Conservation (phyloP, 2,329 filamentous ascomycete species). For the Alternaria arborescens region DNA sequence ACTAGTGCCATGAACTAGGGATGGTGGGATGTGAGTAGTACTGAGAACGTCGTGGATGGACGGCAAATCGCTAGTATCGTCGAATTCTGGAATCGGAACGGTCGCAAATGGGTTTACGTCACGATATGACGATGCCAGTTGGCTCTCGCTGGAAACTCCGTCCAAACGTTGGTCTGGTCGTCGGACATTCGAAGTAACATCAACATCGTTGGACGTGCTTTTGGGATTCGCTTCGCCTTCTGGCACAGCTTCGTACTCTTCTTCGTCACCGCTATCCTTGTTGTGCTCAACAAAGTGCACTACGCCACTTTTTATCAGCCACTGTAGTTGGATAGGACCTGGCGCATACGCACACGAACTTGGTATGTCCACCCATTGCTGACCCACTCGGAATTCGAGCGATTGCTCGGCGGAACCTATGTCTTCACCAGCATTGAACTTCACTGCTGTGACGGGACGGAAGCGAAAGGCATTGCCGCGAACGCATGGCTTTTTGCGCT, state of each 20-base stretch:
- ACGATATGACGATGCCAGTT: constrained; percentile 8
- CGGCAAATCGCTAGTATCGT: constrained; percentile 21
- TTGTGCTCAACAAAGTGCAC: constrained; percentile 43
- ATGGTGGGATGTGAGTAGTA: constrained; percentile 18
- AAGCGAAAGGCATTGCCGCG: constrained; percentile 44
- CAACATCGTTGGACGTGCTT: neutral
- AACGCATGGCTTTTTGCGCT: constrained; percentile 38
- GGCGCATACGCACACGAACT: constrained; percentile 27
- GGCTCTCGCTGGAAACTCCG: constrained; percentile 1
- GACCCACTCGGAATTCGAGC: constrained; percentile 34
- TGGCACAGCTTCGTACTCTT: constrained; percentile 16
- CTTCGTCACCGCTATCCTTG: constrained; percentile 35
- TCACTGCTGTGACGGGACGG: constrained; percentile 40
- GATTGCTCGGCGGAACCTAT: constrained; percentile 42
- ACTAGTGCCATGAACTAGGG: neutral
- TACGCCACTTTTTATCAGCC: constrained; percentile 6
- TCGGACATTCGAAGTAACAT: constrained; percentile 16
- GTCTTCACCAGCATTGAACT: constrained; percentile 45
- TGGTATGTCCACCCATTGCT: constrained; percentile 43
- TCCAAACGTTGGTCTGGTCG: neutral
- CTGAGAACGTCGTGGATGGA: constrained; percentile 30
- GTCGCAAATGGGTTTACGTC: constrained; percentile 16
- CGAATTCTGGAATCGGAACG: constrained; percentile 18
- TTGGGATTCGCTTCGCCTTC: constrained; percentile 16
- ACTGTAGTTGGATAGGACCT: neutral